Conservation (phyloP, 148 eudicot species). For the Amaranthus hypochondriacus region DNA sequence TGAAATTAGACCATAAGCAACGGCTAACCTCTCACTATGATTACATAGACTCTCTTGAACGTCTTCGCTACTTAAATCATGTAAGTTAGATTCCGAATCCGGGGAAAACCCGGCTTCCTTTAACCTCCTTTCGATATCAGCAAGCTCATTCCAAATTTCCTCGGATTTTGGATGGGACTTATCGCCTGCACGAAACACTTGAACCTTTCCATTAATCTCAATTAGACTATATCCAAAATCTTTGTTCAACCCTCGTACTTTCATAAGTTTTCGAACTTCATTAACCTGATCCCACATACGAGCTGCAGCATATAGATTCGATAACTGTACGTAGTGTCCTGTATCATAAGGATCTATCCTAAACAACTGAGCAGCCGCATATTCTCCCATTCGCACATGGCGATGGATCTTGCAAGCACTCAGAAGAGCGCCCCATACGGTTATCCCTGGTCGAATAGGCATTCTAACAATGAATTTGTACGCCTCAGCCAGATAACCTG, state of each 20-base stretch:
- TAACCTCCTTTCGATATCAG: conserved; percentile 37
- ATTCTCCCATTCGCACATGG: conserved; percentile 53
- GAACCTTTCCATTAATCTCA: conserved; percentile 50
- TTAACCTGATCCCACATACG: conserved; percentile 57
- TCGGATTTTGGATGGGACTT: conserved; percentile 51
- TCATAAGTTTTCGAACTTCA: conserved; percentile 47
- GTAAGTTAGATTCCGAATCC: conserved; percentile 49
- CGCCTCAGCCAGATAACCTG: conserved; percentile 52
- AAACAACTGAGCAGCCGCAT: conserved; percentile 57
- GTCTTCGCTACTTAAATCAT: conserved; percentile 58
- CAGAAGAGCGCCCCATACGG: conserved; percentile 72
- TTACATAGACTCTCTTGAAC: conserved; percentile 39
- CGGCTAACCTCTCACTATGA: conserved; percentile 54
- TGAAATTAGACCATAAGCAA: conserved; percentile 51
- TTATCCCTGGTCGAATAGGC: conserved; percentile 53
- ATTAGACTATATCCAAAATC: conserved; percentile 58
- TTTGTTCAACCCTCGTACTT: conserved; percentile 53
- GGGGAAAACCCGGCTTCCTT: conserved; percentile 51
- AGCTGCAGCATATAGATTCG: conserved; percentile 66
- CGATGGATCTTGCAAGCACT: conserved; percentile 63
- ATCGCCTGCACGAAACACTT: conserved; percentile 52
- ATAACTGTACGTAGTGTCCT: conserved; percentile 61
- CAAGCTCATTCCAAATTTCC: conserved; percentile 43
- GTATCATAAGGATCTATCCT: conserved; percentile 51
- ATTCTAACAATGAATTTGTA: conserved; percentile 49